Evolutionary conservation across 257 asterid species (phyloP).

Genomic region (Paulownia fortunei): DNA sequence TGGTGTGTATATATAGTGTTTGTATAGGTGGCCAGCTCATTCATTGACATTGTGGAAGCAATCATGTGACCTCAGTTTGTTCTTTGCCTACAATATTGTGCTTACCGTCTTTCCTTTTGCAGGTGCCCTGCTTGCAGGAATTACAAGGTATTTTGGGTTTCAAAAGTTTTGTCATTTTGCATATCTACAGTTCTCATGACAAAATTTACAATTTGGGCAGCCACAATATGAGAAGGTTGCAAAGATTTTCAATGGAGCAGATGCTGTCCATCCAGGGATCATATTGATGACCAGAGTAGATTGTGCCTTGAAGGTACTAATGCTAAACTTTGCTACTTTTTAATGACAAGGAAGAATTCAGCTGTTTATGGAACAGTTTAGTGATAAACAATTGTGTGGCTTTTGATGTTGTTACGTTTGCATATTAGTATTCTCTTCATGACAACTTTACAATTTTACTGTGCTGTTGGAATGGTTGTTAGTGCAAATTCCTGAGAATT

Average conservation of each 20-base stretch:
- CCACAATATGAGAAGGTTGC: constrained; percentile 97
- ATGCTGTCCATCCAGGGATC: constrained; percentile 88
- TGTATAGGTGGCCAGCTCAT: background rate
- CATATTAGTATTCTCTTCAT: background rate
- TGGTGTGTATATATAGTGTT: constrained; percentile 11
- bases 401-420: constrained; percentile 4
- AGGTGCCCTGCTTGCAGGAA: constrained; percentile 99
- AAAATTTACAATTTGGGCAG: constrained; percentile 49
- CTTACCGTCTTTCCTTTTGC: constrained; percentile 44
- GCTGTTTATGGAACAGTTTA: constrained; percentile 4
- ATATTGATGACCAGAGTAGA: constrained; percentile 91
- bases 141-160: constrained; percentile 69
- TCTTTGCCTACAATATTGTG: constrained; percentile 17
- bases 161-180: background rate
- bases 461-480: background rate
- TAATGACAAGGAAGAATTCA: background rate
- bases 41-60: constrained; percentile 10
- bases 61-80: constrained; percentile 12
- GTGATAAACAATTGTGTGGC: background rate
- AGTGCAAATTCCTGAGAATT: background rate
- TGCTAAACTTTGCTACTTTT: constrained; percentile 33
- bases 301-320: constrained; percentile 83
- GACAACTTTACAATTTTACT: constrained; percentile 4
- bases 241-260: constrained; percentile 83
- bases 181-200: constrained; percentile 33